Evolutionary conservation across 371 early-diverging fungal species (phyloP).

Genomic region (Polyrhizophydium stewartii): DNA sequence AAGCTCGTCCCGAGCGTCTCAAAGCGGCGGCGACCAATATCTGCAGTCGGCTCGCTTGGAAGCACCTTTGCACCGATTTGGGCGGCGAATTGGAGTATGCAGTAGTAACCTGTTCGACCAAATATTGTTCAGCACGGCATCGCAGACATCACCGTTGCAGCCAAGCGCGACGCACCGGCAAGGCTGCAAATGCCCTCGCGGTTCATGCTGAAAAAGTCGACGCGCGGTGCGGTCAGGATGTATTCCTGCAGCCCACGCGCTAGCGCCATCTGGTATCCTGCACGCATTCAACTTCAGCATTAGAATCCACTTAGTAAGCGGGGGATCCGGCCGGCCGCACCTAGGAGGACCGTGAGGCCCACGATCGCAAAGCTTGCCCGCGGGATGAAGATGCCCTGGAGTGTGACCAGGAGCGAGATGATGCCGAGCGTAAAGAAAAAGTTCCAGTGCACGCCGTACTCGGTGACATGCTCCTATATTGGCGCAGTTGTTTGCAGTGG

Average conservation of each 20-base stretch:
- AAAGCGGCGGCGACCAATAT: too few species aligned
- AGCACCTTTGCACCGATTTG: constrained; percentile 28
- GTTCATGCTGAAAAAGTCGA: constrained; percentile 74
- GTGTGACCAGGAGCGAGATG: constrained; percentile 60
- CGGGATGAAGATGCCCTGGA: constrained; percentile 39
- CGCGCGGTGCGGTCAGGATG: constrained; percentile 74
- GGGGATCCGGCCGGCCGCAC: constrained; percentile 22
- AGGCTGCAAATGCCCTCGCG: constrained; percentile 89
- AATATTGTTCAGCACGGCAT: background rate
- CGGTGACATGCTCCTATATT: constrained; percentile 78
- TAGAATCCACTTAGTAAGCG: too few species aligned
- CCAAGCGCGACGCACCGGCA: constrained; percentile 44
- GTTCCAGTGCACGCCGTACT: constrained; percentile 98
- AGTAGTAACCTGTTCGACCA: constrained; percentile 60
- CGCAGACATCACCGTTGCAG: background rate
- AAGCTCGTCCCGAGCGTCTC: too few species aligned
- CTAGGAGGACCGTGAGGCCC: constrained; percentile 43
- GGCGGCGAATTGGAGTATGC: constrained; percentile 61
- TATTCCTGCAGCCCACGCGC: constrained; percentile 59
- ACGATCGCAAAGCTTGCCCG: constrained; percentile 46
- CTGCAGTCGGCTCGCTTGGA: constrained; percentile 3
- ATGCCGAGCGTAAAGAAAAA: constrained; percentile 93
- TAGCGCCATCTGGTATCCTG: background rate
- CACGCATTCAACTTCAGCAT: too few species aligned
- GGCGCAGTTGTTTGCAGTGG: background rate